Evolutionary conservation across 2,329 filamentous ascomycete genomes (phyloP).

Genomic region (Annulohypoxylon truncatum): DNA sequence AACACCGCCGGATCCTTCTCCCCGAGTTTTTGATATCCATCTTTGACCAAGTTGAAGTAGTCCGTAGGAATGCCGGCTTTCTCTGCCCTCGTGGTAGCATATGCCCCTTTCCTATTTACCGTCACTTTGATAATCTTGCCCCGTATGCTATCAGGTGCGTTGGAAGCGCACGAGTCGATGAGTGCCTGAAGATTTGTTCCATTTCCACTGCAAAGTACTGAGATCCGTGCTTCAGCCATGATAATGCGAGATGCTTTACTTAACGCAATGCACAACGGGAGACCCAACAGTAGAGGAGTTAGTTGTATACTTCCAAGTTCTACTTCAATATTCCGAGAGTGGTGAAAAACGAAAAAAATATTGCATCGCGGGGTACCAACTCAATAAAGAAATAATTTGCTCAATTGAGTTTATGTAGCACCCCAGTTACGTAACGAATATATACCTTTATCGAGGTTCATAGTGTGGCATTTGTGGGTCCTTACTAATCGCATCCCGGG

Average conservation of each 20-base stretch:
- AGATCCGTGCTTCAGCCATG: slow-evolving; percentile 52
- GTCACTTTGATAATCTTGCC: slow-evolving; percentile 60
- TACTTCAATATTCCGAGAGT: slow-evolving; percentile 5
- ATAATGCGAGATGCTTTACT: not conserved
- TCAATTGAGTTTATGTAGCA: slow-evolving; percentile 13
- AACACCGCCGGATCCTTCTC: slow-evolving; percentile 69
- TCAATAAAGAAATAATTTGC: slow-evolving; percentile 24
- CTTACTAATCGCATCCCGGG: not conserved
- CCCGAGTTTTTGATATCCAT: slow-evolving; percentile 69
- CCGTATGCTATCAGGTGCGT: slow-evolving; percentile 54
- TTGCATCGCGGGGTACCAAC: slow-evolving; percentile 30
- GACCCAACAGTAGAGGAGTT: slow-evolving; percentile 1
- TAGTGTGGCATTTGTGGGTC: not conserved
- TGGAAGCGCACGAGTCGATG: slow-evolving; percentile 58
- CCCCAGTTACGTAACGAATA: not conserved
- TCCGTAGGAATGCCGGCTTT: slow-evolving; percentile 74
- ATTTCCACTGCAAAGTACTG: slow-evolving; percentile 73
- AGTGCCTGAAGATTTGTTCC: slow-evolving; percentile 82
- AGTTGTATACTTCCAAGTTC: slow-evolving; percentile 12
- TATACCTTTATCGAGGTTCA: slow-evolving; percentile 5
- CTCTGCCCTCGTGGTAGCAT: slow-evolving; percentile 56
- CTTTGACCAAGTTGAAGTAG: slow-evolving; percentile 84
- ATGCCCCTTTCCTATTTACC: slow-evolving; percentile 62
- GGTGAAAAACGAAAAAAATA: slow-evolving; percentile 10
- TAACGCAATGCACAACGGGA: slow-evolving; percentile 9